These are phyloP conservation scores for Phytophthora vignae DNA, from an alignment of 352 stramenopile species.

Conservation along the genomic window DNA sequence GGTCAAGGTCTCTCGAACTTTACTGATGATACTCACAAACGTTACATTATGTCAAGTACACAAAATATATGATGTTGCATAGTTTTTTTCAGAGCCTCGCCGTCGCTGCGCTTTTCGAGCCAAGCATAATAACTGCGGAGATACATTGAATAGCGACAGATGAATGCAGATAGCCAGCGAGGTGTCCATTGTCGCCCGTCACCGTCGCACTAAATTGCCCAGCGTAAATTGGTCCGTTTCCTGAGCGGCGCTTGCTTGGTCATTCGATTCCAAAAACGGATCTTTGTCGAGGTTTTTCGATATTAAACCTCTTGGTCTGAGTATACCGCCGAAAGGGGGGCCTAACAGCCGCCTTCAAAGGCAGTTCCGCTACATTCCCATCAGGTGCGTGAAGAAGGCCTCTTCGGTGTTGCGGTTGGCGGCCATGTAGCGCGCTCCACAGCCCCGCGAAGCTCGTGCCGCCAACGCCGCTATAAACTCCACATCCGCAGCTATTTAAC, in stretches of 20 bases:
- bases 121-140: background rate
- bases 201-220: background rate
- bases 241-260: conserved; percentile 15
- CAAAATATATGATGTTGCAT: no score
- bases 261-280: conserved; percentile 31
- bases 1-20: no score
- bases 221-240: background rate
- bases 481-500: conserved; percentile 21
- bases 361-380: conserved; percentile 29
- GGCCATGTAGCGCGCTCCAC: background rate
- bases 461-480: background rate
- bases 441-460: background rate
- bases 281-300: conserved; percentile 39
- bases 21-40: no score
- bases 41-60: no score
- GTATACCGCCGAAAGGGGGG: conserved; percentile 21
- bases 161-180: background rate
- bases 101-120: no score
- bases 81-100: no score
- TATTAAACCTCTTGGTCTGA: conserved; percentile 31
- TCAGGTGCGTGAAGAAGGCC: conserved; percentile 30
- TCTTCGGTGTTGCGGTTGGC: background rate
- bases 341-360: conserved; percentile 23
- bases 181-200: background rate
- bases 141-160: background rate